Percentiles rank a stretch among this genome's conserved stretches.
Conservation (phyloP, 305 asterid genomes). For the Fraxinus albicans region DNA sequence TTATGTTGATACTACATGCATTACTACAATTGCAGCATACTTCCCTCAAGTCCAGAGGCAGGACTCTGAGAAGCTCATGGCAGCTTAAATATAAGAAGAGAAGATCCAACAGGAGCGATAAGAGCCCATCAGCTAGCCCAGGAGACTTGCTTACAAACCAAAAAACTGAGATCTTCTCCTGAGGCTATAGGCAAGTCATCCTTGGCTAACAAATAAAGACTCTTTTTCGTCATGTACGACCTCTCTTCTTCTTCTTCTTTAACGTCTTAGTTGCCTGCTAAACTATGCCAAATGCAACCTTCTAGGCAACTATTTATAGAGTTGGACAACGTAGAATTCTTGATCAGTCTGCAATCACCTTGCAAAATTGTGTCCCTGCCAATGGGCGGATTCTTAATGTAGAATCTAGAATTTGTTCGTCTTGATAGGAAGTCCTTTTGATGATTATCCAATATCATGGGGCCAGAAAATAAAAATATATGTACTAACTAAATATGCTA, state of each 20-base stretch:
- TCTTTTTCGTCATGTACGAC: conserved; percentile 30
- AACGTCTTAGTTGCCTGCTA: neutral
- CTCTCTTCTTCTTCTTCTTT: conserved; percentile 8
- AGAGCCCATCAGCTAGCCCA: conserved; percentile 38
- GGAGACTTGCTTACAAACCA: conserved; percentile 29
- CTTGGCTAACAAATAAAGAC: conserved; percentile 37
- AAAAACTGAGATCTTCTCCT: neutral
- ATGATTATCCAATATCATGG: neutral
- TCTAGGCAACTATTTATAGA: conserved; percentile 20
- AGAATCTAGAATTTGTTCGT: conserved; percentile 26
- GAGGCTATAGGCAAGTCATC: conserved; percentile 42
- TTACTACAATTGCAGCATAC: neutral
- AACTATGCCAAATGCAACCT: neutral
- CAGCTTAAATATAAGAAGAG: conserved; percentile 21
- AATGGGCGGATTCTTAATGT: neutral
- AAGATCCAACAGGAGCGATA: conserved; percentile 23
- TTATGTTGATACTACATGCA: neutral
- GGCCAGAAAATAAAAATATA: neutral
- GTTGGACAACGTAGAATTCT: neutral
- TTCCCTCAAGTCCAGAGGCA: neutral
- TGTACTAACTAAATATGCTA: too few relatives aligned
- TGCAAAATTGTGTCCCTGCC: neutral
- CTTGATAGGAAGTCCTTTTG: neutral
- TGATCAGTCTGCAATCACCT: neutral
- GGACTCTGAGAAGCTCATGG: neutral